A percentile compares a stretch with the other conserved stretches of the same genome.
Conservation (phyloP, 805 yeast species). For the Candida broadrunensis region DNA sequence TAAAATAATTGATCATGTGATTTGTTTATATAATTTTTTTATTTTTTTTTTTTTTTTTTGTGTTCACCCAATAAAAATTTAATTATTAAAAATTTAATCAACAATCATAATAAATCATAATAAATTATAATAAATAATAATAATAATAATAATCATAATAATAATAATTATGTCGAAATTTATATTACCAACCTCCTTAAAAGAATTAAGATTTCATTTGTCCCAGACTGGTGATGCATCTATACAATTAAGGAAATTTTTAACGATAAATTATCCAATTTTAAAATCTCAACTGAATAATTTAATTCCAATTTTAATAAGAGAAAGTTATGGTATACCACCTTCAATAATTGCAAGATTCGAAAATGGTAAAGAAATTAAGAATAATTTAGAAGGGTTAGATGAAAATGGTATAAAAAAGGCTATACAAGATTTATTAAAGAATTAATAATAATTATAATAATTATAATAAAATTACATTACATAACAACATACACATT, state of each 20-base stretch:
- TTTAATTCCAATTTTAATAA: slow-evolving; percentile 66
- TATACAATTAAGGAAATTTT: slow-evolving; percentile 60
- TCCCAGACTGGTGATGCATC: slow-evolving; percentile 79
- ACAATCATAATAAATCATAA: neutral
- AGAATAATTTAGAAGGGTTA: slow-evolving; percentile 47
- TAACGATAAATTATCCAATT: slow-evolving; percentile 62
- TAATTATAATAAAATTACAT: too few relatives aligned
- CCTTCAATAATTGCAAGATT: slow-evolving; percentile 77
- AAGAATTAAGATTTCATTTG: slow-evolving; percentile 78
- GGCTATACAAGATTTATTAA: slow-evolving; percentile 39
- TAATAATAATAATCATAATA: neutral
- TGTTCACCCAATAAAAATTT: neutral
- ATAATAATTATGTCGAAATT: slow-evolving; percentile 33
- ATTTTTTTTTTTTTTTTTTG: too few relatives aligned
- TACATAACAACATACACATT: too few relatives aligned
- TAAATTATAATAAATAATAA: neutral
- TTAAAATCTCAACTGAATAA: slow-evolving; percentile 57
- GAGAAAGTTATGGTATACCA: slow-evolving; percentile 72
- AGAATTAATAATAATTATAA: slow-evolving; percentile 18
- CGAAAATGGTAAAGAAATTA: slow-evolving; percentile 51
- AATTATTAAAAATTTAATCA: neutral
- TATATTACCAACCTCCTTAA: slow-evolving; percentile 54
- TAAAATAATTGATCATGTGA: too few relatives aligned
- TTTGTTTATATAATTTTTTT: too few relatives aligned
- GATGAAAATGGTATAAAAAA: slow-evolving; percentile 42